These are phyloP conservation scores for Candida corydali DNA, from an alignment of 805 yeast species.

Conservation along the genomic window DNA sequence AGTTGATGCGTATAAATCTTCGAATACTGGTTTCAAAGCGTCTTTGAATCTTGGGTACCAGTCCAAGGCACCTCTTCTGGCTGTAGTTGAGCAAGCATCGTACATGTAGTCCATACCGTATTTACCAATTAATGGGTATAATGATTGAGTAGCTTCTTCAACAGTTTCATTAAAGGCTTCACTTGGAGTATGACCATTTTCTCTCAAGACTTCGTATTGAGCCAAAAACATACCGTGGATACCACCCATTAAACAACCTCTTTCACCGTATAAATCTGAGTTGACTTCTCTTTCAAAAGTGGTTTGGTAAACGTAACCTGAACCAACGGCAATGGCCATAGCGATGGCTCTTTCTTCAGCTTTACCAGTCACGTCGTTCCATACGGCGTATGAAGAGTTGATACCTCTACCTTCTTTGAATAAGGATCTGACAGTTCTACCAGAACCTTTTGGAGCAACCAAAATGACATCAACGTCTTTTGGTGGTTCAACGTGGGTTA, in stretches of 20 bases:
- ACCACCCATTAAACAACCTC: constrained; percentile 99
- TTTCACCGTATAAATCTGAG: constrained; percentile 99
- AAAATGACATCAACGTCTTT: constrained; percentile 91
- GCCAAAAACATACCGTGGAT: constrained; percentile 99
- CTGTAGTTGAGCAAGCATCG: constrained; percentile 99
- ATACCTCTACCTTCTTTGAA: constrained; percentile 99
- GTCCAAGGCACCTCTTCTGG: constrained; percentile 99
- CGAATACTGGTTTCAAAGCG: constrained; percentile 97
- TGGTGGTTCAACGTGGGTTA: constrained; percentile 96
- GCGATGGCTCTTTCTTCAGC: constrained; percentile 99
- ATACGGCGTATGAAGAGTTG: constrained; percentile 98
- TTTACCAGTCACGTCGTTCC: constrained; percentile 98
- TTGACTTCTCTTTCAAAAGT: constrained; percentile 98
- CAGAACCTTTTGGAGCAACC: constrained; percentile 99
- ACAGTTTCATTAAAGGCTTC: constrained; percentile 99
- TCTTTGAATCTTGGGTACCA: constrained; percentile 99
- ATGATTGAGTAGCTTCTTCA: constrained; percentile 99
- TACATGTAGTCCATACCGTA: constrained; percentile 99
- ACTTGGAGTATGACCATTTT: constrained; percentile 99
- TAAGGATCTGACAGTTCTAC: constrained; percentile 98
- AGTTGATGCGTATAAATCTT: constrained; percentile 91
- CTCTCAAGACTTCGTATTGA: constrained; percentile 99
- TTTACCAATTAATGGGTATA: constrained; percentile 98
- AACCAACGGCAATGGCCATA: constrained; percentile 97
- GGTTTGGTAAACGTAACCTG: constrained; percentile 99